Base-by-base conservation (phyloP, 73 alveolate species). In the Paramecium tetraurelia region DNA sequence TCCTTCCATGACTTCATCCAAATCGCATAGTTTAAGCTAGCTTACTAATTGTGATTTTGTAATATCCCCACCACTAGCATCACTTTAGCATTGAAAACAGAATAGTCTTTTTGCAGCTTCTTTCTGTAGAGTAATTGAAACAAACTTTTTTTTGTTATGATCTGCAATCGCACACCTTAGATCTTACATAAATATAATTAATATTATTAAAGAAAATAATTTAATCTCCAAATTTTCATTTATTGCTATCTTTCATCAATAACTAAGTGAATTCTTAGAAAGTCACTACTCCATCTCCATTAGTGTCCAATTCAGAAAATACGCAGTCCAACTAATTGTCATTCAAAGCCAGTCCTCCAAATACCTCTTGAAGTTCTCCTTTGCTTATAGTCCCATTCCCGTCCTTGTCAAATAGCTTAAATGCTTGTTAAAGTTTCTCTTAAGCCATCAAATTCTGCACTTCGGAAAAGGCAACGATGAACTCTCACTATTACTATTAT, bases 1-100 rank as follows among this genome's bases (percentile, higher is more conserved):
- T 8, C 75, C 75, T 20, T 80, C 90, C 90, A 80, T 44, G 2
- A 80, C 90, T 80, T 80, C 90, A 46, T 80, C 90, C 57, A 80
- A 80, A 46, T 80, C 90, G 20, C 90, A 80, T 9, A 44, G 57
- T 80, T 43, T 43, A 44, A 31, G 29, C 21, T 80, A 10, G 7
- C 14, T 20, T 11, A 31, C 57, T 18, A 80, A 27, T 44, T 44
- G 29, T n/a, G 90, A 80, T 24, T 80, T 43, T 24, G 70, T 20
- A 5, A 80, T 10, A 22, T 43, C 90, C 4, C 21, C 70, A 14
- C 31, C 20, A 22, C 35, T 36, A 76, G 71, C 38, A 35, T 80
- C 90, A 20, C 35, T 21, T 35, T 44, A 48, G 18, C 90, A 80
- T 21, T 43, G 48, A 80, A 80, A 80, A 27, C 90, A 80, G 46